phyloP scores from a whole-genome alignment of 352 stramenopile genomes.

The Globisporangium megalacanthum region DNA sequence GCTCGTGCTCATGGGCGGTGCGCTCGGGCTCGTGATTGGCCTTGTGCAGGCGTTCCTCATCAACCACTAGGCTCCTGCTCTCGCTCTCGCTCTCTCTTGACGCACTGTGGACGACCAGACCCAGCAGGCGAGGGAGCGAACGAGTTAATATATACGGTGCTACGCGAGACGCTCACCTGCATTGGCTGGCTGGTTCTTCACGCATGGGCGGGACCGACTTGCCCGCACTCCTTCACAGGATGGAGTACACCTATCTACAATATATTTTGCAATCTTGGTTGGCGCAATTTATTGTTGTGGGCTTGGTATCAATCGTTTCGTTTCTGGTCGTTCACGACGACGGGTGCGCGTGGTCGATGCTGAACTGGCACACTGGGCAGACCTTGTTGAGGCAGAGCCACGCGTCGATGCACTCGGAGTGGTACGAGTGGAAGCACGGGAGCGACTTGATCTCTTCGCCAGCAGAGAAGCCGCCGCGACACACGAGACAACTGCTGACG shows the following conservation, averaged over 20 bases:
- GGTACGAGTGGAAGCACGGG: constrained; percentile 92
- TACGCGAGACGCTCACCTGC: too few species aligned
- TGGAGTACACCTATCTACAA: not conserved
- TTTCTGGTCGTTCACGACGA: constrained; percentile 6
- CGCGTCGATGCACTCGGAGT: constrained; percentile 90
- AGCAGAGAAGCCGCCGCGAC: constrained; percentile 83
- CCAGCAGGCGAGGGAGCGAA: not conserved
- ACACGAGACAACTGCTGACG: constrained; percentile 86
- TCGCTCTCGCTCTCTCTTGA: too few species aligned
- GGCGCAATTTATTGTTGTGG: not conserved
- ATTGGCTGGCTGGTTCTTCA: too few species aligned
- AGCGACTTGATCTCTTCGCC: constrained; percentile 92
- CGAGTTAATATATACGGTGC: not conserved
- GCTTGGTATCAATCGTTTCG: constrained; percentile 5
- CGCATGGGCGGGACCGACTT: too few species aligned
- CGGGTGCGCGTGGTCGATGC: constrained; percentile 41
- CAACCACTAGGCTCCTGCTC: constrained; percentile 41
- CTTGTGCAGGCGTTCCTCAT: constrained; percentile 90
- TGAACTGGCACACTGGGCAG: constrained; percentile 88
- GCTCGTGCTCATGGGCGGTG: constrained; percentile 94
- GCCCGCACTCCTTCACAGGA: too few species aligned
- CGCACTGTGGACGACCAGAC: too few species aligned
- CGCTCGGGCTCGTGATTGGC: constrained; percentile 90
- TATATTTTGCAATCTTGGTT: not conserved
- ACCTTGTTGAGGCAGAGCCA: constrained; percentile 92